Evolutionary conservation across 2,329 filamentous ascomycete species (phyloP).

Genomic region (Malbranchea zuffiana): DNA sequence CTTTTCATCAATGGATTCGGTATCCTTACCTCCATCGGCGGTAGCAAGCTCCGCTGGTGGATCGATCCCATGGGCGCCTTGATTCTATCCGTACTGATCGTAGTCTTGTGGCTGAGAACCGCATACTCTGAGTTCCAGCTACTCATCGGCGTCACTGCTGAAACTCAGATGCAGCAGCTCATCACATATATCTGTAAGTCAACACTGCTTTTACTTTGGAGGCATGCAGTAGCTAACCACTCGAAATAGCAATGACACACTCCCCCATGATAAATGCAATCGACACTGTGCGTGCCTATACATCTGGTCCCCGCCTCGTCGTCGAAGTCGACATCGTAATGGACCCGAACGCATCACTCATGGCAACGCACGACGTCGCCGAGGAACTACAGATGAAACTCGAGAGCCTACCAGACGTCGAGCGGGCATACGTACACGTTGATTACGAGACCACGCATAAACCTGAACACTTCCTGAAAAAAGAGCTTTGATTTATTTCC

Average conservation of each 20-base stretch:
- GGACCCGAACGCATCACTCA: constrained; percentile 61
- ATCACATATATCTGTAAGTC: constrained; percentile 66
- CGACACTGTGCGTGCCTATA: constrained; percentile 90
- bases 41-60: constrained; percentile 84
- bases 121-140: constrained; percentile 84
- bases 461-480: constrained; percentile 67
- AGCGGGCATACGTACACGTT: constrained; percentile 91
- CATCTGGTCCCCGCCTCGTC: constrained; percentile 76
- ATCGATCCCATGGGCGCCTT: constrained; percentile 89
- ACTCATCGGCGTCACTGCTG: constrained; percentile 78
- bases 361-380: constrained; percentile 79
- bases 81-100: constrained; percentile 66
- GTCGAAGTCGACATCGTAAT: constrained; percentile 97
- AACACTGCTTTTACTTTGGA: not conserved
- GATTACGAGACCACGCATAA: constrained; percentile 96
- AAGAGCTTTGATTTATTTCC: constrained; percentile 41
- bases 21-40: constrained; percentile 83
- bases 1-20: constrained; percentile 92
- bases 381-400: constrained; percentile 91
- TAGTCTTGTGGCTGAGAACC: constrained; percentile 69
- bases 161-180: constrained; percentile 76
- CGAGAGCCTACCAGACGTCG: constrained; percentile 81
- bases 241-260: constrained; percentile 60
- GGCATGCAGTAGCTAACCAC: not conserved
- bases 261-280: constrained; percentile 70